These are phyloP conservation scores for Fomitopsis betulina DNA, from an alignment of 1,284 basidiomycete species.

Conservation along the genomic window DNA sequence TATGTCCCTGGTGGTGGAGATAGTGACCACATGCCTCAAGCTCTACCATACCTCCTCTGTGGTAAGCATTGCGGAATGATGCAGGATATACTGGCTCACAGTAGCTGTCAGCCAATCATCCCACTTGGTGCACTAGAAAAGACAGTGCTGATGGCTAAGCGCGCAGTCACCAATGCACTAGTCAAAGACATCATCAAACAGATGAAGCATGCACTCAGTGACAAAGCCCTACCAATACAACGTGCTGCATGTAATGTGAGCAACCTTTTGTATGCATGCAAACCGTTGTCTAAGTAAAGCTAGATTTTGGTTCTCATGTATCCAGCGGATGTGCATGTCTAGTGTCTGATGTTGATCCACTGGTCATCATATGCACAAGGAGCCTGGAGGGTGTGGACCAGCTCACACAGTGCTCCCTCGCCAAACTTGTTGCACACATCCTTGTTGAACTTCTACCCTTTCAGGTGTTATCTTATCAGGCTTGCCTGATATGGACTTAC, in stretches of 20 bases:
- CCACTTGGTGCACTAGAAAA: constrained; percentile 76
- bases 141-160: constrained; percentile 72
- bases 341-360: constrained; percentile 69
- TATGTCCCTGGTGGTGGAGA: constrained; percentile 93
- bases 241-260: constrained; percentile 77
- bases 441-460: too few relatives aligned
- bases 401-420: constrained; percentile 75
- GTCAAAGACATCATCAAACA: constrained; percentile 86
- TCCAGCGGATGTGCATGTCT: constrained; percentile 47
- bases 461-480: too few relatives aligned
- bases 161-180: constrained; percentile 76
- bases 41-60: constrained; percentile 60
- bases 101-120: constrained; percentile 55
- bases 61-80: constrained; percentile 61
- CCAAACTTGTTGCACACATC: constrained; percentile 79
- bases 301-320: constrained; percentile 69
- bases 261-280: constrained; percentile 1
- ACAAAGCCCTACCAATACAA: constrained; percentile 86
- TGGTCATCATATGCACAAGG: constrained; percentile 69
- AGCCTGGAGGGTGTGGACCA: constrained; percentile 83
- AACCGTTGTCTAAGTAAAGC: constrained; percentile 6
- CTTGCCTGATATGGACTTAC: too few relatives aligned
- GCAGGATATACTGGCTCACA: constrained; percentile 50
- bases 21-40: constrained; percentile 61
- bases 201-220: constrained; percentile 70